Evolutionary conservation across 1,139 yeast genomes (phyloP).

Genomic region (Pichia sp.): DNA sequence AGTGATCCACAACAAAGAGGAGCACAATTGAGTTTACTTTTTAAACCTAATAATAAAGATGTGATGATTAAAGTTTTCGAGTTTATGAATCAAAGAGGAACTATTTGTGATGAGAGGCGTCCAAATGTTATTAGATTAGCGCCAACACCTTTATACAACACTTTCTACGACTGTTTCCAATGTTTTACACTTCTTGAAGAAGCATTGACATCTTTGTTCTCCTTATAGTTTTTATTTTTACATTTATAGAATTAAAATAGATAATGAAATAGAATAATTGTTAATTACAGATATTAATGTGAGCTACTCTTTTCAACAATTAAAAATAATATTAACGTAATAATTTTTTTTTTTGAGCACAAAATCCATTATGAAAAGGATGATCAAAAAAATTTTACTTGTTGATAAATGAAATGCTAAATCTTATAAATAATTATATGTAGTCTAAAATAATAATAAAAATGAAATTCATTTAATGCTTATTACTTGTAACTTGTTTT

Average conservation of each 20-base stretch:
- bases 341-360: too few relatives aligned
- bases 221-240: neutral
- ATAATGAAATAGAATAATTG: neutral
- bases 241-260: neutral
- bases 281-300: neutral
- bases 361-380: too few relatives aligned
- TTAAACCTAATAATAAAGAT: slow-evolving; percentile 46
- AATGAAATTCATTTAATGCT: too few relatives aligned
- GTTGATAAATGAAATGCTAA: too few relatives aligned
- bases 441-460: too few relatives aligned
- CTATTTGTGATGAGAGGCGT: slow-evolving; percentile 80
- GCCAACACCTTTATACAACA: slow-evolving; percentile 77
- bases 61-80: slow-evolving; percentile 59
- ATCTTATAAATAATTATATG: too few relatives aligned
- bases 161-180: slow-evolving; percentile 54
- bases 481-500: slow-evolving; percentile 2
- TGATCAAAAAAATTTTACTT: too few relatives aligned
- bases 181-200: slow-evolving; percentile 43
- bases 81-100: slow-evolving; percentile 48
- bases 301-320: too few relatives aligned
- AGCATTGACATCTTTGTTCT: slow-evolving; percentile 13
- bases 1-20: slow-evolving; percentile 54
- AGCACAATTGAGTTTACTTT: slow-evolving; percentile 69
- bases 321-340: too few relatives aligned
- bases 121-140: slow-evolving; percentile 85